Percentiles rank a stretch among this genome's conserved stretches.
These are phyloP conservation scores for Echinochloa phyllopogon DNA, from an alignment of 176 grass and related monocot species.

Conservation along the genomic window DNA sequence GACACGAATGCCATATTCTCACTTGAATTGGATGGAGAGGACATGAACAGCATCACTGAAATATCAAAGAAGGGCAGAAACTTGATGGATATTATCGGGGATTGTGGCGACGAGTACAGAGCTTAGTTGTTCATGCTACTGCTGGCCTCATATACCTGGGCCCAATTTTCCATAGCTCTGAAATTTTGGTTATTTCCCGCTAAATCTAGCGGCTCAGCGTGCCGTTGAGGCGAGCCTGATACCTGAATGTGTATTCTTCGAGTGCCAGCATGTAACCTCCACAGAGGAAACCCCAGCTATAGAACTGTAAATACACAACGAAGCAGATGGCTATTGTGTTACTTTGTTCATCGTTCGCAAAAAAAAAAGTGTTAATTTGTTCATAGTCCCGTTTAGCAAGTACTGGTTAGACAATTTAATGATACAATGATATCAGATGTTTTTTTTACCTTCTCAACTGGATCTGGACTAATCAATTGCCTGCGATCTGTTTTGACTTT, in stretches of 20 bases:
- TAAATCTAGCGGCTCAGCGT: background rate
- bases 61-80: constrained; percentile 68
- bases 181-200: background rate
- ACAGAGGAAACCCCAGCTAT: background rate
- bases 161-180: background rate
- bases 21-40: constrained; percentile 85
- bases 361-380: background rate
- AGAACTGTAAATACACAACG: constrained; percentile 27
- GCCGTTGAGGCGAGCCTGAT: background rate
- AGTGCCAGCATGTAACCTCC: background rate
- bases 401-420: background rate
- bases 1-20: constrained; percentile 78
- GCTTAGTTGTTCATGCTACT: constrained; percentile 34
- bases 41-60: constrained; percentile 70
- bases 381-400: background rate
- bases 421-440: background rate
- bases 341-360: background rate
- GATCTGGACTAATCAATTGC: background rate
- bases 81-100: constrained; percentile 77
- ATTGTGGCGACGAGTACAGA: constrained; percentile 94
- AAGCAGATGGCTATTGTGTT: background rate
- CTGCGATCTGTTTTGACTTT: background rate
- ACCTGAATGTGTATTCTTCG: background rate
- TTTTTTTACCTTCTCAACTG: background rate
- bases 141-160: background rate